A percentile compares a stretch with the other conserved stretches of the same genome.
Conservation (phyloP, 768 basidiomycete species). For the Lentinula sp. region DNA sequence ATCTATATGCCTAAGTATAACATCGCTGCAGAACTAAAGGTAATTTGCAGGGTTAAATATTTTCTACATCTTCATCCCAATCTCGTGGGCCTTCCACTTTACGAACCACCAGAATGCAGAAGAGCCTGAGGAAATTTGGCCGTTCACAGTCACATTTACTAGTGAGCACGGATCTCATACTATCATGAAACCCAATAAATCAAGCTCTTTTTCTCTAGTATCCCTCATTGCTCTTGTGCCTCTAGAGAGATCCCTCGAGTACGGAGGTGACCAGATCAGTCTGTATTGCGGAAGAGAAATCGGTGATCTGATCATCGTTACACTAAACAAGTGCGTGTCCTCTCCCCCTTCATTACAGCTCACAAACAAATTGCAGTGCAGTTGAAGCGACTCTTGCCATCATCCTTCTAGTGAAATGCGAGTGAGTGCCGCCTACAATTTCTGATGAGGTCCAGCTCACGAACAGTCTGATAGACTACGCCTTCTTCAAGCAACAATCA, state of each 20-base stretch:
- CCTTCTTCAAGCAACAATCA: constrained; percentile 13
- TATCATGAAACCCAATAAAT: background rate
- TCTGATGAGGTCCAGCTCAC: constrained; percentile 21
- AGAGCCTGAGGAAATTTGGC: constrained; percentile 21
- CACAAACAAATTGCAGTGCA: constrained; percentile 29
- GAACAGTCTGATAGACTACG: background rate
- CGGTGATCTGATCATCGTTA: constrained; percentile 59
- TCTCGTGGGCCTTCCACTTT: constrained; percentile 61
- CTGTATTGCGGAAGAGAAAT: constrained; percentile 55
- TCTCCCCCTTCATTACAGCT: background rate
- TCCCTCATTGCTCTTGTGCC: constrained; percentile 63
- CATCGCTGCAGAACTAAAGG: background rate
- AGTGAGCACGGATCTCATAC: constrained; percentile 18
- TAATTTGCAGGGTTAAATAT: constrained; percentile 45
- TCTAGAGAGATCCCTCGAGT: constrained; percentile 62
- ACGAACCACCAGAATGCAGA: background rate
- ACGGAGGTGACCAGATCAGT: constrained; percentile 30
- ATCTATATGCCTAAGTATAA: background rate
- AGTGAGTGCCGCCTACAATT: constrained; percentile 38
- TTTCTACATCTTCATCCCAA: constrained; percentile 51
- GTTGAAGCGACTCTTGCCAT: constrained; percentile 71
- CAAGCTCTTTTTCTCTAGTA: constrained; percentile 30
- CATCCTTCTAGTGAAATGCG: constrained; percentile 59
- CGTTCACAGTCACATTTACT: constrained; percentile 31
- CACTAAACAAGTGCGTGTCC: constrained; percentile 55